phyloP scores from a whole-genome alignment of 2,329 filamentous ascomycete genomes.

The Bertia moriformis region DNA sequence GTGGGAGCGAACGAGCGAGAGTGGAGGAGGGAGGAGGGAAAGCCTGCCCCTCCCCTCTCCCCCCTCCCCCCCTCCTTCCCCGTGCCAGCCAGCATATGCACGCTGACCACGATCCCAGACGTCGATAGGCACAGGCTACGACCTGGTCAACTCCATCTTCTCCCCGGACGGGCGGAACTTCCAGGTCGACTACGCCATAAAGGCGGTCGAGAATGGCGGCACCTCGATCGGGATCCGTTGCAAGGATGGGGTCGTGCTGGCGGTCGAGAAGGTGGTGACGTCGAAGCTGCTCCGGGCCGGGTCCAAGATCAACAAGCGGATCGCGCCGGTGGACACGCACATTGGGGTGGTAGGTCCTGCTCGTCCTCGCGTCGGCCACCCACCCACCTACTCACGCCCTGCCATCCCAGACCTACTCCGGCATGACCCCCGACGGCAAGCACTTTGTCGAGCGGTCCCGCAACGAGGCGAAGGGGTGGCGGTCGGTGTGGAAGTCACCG shows the following conservation, averaged over 20 bases:
- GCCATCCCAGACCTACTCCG: conserved; percentile 84
- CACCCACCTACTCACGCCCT: neutral
- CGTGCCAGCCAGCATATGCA: no score
- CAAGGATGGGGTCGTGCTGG: conserved; percentile 92
- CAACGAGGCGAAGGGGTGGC: conserved; percentile 84
- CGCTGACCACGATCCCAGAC: no score
- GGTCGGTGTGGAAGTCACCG: conserved; percentile 82
- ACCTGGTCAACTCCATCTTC: conserved; percentile 98
- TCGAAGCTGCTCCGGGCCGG: conserved; percentile 91
- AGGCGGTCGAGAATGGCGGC: conserved; percentile 95
- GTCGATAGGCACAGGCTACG: conserved; percentile 98
- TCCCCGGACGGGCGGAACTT: conserved; percentile 98
- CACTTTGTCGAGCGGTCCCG: conserved; percentile 90
- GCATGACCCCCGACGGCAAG: conserved; percentile 83
- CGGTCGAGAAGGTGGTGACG: conserved; percentile 87
- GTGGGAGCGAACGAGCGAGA: no score
- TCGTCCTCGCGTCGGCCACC: no score
- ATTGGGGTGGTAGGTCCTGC: conserved; percentile 63
- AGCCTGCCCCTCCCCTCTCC: no score
- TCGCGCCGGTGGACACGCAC: conserved; percentile 85
- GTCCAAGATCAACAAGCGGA: conserved; percentile 95
- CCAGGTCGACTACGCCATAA: conserved; percentile 92
- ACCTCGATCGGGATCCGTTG: conserved; percentile 92
- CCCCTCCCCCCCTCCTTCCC: no score
- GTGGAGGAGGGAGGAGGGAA: no score